Evolutionary conservation across 2,329 filamentous ascomycete genomes (phyloP), one percentile per base, ranked within the genome.

Genomic region (Aschersonia sp.): DNA sequence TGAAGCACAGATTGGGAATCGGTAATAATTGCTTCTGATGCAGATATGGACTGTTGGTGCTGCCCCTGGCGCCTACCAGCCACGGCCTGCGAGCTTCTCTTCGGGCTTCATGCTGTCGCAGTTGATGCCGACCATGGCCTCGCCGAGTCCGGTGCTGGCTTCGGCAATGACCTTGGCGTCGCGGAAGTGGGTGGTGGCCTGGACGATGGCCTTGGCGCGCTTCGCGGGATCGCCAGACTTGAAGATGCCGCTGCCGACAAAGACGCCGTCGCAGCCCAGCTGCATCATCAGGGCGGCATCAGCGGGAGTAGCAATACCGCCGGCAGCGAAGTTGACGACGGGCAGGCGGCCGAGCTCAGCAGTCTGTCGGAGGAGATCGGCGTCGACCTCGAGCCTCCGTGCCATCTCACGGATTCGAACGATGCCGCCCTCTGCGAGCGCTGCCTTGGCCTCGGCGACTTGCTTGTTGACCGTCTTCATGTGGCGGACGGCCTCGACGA

Each of bases 271-370:
- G 62, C 92, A 97, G 51, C 92, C 92, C 53, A 98, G 73, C 74
- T 97, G 90, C 92, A 98, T 98, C 90, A 98, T 70, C 50, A 98
- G 73, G 2, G 92, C 92, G 0, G 92, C 92, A 66, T 98, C 92
- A 0, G 92, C 92, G 0, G 92, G 92, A 1, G 92, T 98, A n/a
- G 92, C 92, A n/a, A 98, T 85, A 49, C 92, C 92, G n/a, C 92
- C 92, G 4, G 92, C 92, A 0, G 92, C 92, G 58, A 98, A 97
- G 74, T 97, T 97, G 54, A 98, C 92, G 0, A 97, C 90, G 2
- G 92, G 92, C 47, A 98, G 72, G 45, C 92, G 76, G 42, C 88
- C 88, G 53, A 94, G 74, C 71, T 88, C 80, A 1, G 88, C 90
- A 0, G 87, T 90, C 73, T 95, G 81, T 64, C 82, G 84, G 35